These are phyloP conservation scores for Plasmodium gaboni DNA, from an alignment of 169 alveolate genomes.

Conservation along the genomic window DNA sequence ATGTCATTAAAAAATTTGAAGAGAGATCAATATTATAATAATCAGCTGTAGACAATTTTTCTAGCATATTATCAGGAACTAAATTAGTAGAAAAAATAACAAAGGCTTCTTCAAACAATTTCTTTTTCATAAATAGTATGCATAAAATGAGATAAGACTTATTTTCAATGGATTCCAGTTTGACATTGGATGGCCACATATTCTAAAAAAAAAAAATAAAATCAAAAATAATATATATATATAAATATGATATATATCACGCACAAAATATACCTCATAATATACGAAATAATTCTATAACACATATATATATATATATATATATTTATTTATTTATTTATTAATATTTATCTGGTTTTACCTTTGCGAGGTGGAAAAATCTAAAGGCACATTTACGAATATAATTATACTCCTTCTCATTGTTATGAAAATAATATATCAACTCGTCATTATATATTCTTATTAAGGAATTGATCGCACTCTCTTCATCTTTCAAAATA, in stretches of 20 bases:
- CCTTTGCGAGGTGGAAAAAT: constrained; percentile 74
- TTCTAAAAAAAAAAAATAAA: constrained; percentile 30
- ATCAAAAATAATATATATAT: background rate
- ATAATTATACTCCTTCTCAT: constrained; percentile 60
- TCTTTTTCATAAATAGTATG: constrained; percentile 72
- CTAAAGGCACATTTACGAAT: constrained; percentile 76
- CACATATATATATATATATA: no score
- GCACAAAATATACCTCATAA: background rate
- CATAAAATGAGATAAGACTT: constrained; percentile 46
- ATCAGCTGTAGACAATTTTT: constrained; percentile 70
- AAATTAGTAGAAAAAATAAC: constrained; percentile 51
- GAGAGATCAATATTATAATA: constrained; percentile 67
- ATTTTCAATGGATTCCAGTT: constrained; percentile 61
- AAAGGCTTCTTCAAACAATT: constrained; percentile 76
- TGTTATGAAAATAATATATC: constrained; percentile 63
- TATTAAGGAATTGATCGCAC: constrained; percentile 65
- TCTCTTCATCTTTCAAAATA: constrained; percentile 57
- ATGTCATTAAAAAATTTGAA: constrained; percentile 63
- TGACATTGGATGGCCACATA: constrained; percentile 77
- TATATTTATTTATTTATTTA: no score
- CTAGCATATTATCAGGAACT: constrained; percentile 58
- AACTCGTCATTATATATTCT: constrained; percentile 73
- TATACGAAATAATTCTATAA: no score
- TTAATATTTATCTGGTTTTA: background rate
- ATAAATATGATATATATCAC: background rate